These are phyloP conservation scores for Plenodomus lindquistii DNA, from an alignment of 2,329 filamentous ascomycete species.

Conservation along the genomic window DNA sequence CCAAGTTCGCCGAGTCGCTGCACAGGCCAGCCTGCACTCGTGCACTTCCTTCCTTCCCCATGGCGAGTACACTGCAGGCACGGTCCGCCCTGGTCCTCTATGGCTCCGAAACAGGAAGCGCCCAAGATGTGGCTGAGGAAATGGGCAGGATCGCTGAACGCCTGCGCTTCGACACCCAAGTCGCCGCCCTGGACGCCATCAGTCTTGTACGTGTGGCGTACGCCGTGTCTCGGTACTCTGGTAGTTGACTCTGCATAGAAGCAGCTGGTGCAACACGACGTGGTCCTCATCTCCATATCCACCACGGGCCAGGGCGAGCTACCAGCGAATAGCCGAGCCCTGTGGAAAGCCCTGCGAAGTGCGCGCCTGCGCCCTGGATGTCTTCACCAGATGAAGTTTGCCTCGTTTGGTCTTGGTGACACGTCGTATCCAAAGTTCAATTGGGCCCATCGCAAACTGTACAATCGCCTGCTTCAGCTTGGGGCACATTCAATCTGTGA, in stretches of 20 bases:
- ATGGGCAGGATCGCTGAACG: slow-evolving; percentile 74
- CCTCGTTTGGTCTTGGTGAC: slow-evolving; percentile 89
- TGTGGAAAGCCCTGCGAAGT: slow-evolving; percentile 84
- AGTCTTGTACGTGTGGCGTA: slow-evolving; percentile 65
- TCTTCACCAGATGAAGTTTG: slow-evolving; percentile 71
- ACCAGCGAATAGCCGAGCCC: slow-evolving; percentile 76
- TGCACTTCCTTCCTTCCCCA: slow-evolving; percentile 15
- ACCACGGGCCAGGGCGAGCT: slow-evolving; percentile 96
- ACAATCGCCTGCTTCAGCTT: slow-evolving; percentile 80
- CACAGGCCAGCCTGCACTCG: slow-evolving; percentile 27
- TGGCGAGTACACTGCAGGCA: slow-evolving; percentile 13
- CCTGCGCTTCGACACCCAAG: slow-evolving; percentile 74
- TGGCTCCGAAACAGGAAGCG: slow-evolving; percentile 93
- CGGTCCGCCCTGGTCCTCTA: slow-evolving; percentile 74
- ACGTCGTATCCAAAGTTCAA: slow-evolving; percentile 97
- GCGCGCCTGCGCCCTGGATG: slow-evolving; percentile 75
- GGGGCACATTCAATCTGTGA: slow-evolving; percentile 77
- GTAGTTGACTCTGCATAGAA: slow-evolving; percentile 32
- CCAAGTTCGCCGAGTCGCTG: slow-evolving; percentile 11
- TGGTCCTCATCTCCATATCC: slow-evolving; percentile 81
- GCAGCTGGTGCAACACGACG: slow-evolving; percentile 50
- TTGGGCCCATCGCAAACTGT: slow-evolving; percentile 86
- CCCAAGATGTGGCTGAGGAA: slow-evolving; percentile 88
- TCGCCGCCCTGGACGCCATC: slow-evolving; percentile 77
- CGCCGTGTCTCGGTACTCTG: neutral